Conservation (phyloP, 176 grass and related monocot species). For the Aechmea fasciata region DNA sequence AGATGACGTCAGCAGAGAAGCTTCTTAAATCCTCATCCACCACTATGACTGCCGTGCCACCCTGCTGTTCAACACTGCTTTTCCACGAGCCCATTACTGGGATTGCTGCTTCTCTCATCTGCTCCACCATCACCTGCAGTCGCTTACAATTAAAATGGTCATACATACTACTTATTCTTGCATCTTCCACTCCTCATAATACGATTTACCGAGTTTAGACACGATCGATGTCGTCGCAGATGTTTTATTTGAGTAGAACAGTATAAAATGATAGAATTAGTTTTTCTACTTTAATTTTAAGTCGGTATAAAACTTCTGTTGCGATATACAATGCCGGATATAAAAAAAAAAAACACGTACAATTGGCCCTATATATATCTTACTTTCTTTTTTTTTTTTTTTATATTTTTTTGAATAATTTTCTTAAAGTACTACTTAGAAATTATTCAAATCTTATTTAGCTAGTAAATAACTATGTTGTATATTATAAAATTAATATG, state of each 20-base stretch:
- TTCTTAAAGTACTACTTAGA: too few relatives aligned
- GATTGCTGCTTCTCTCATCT: constrained; percentile 48
- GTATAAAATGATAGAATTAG: not conserved
- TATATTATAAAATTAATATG: too few relatives aligned
- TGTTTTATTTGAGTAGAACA: not conserved
- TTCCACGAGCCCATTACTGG: constrained; percentile 50
- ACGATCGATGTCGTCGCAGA: not conserved
- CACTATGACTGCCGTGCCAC: constrained; percentile 24
- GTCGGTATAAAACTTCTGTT: too few relatives aligned
- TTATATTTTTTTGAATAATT: too few relatives aligned
- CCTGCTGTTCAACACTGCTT: constrained; percentile 8
- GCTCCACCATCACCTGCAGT: constrained; percentile 39
- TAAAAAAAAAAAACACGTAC: too few relatives aligned
- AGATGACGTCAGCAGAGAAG: constrained; percentile 89
- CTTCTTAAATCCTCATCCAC: constrained; percentile 59
- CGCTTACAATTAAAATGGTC: not conserved
- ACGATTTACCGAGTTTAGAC: not conserved
- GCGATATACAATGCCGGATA: too few relatives aligned
- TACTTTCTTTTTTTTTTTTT: too few relatives aligned
- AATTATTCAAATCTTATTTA: too few relatives aligned
- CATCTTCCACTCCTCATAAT: not conserved
- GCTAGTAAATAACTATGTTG: too few relatives aligned
- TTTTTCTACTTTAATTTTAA: not conserved
- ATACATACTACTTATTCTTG: not conserved
- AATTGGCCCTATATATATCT: too few relatives aligned